Evolutionary conservation across 148 eudicot genomes (phyloP).

Genomic region (Polygonum aviculare): DNA sequence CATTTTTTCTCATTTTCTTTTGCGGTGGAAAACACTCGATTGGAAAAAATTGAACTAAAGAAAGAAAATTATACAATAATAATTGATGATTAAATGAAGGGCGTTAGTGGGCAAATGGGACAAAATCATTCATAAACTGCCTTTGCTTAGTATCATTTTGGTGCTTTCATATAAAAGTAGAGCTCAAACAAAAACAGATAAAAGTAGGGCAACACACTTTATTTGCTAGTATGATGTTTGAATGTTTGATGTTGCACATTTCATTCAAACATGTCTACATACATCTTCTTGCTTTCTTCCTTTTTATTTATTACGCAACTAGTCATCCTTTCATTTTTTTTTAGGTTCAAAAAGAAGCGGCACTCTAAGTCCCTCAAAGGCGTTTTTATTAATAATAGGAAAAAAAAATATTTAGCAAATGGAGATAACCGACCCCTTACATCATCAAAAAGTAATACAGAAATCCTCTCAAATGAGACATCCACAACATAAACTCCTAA

Average conservation of each 20-base stretch:
- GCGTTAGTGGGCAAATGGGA: background rate
- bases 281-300: slow-evolving; percentile 11
- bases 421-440: too few species aligned
- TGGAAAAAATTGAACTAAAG: background rate
- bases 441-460: too few species aligned
- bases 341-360: too few species aligned
- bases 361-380: too few species aligned
- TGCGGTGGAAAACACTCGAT: background rate
- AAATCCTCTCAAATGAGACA: too few species aligned
- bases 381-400: too few species aligned
- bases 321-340: too few species aligned
- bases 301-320: slow-evolving; percentile 10
- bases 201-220: background rate
- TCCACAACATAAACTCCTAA: too few species aligned
- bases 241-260: slow-evolving; percentile 14
- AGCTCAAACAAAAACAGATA: background rate
- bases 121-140: background rate
- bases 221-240: background rate
- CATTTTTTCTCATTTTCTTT: background rate
- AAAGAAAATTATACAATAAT: background rate
- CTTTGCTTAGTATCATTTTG: background rate
- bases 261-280: slow-evolving; percentile 20
- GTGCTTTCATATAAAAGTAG: background rate
- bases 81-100: background rate
- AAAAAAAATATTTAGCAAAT: too few species aligned